Evolutionary conservation across 768 basidiomycete species (phyloP), one percentile per base, ranked within the genome.

Genomic region (Lepiota brunneoincarnata): DNA sequence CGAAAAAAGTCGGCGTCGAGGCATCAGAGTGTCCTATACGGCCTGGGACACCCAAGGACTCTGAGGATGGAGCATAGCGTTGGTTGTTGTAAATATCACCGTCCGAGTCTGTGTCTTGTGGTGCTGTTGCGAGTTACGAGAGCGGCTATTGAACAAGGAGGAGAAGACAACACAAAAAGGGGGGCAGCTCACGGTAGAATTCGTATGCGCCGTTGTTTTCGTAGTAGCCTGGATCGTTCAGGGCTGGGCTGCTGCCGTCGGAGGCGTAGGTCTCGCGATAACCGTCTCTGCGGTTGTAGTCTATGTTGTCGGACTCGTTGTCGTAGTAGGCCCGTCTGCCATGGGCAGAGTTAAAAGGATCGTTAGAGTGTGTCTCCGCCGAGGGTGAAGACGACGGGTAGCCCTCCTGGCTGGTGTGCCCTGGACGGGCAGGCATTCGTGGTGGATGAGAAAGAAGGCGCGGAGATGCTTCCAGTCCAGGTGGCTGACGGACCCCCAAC

Each of bases 101-200:
- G 59, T 93, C 91, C 15, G 90, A 92, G 69, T 93, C 91, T 28
- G 87, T 91, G 70, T 93, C 91, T 68, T 80, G 86, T 57, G 83
- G 82, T 45, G 84, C 89, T 91, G 63, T 34, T 41, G 45, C 43
- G 35, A 43, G 31, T 46, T 23, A 47, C 49, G 62, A 56, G 47
- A 57, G 31, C 31, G 31, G 31, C 31, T 31, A 60, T 62, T 54
- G 55, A 43, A 65, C 61, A 54, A 61, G 60, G 53, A 62, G 54
- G 51, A 57, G 43, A 46, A 61, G 43, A 55, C 44, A 51, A 14
- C 43, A 40, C 28, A 23, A 47, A 59, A 57, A 40, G 26, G 43
- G 36, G 24, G 28, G 47, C 38, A 18, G 62, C 78, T 59, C 54
- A 83, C 86, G 79, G 69, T 88, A 89, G 44, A 54, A 31, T 57